Conservation (phyloP, 2,329 filamentous ascomycete species). For the Aspergillus flavus region DNA sequence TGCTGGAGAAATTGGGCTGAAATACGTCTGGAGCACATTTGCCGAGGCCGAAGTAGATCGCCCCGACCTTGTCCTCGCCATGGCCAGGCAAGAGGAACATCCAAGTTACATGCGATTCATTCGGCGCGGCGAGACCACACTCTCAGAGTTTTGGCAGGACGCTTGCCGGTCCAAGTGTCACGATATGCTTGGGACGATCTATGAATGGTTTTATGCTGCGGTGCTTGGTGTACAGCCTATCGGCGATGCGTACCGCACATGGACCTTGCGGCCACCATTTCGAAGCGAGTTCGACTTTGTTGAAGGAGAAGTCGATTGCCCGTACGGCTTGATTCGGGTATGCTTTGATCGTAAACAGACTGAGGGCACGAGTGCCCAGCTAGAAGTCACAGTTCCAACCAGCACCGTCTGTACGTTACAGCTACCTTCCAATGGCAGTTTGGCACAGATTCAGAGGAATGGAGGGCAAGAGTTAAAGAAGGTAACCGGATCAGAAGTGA, state of each 20-base stretch:
- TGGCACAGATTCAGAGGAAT: background rate
- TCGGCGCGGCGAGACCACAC: conserved; percentile 60
- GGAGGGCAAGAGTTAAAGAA: background rate
- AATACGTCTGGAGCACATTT: conserved; percentile 26
- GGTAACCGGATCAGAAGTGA: background rate
- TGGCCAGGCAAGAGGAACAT: conserved; percentile 52
- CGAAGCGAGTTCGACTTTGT: conserved; percentile 42
- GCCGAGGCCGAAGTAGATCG: conserved; percentile 21
- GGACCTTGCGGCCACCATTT: conserved; percentile 43
- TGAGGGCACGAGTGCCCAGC: background rate
- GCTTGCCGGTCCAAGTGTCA: conserved; percentile 73
- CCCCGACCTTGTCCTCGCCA: conserved; percentile 26
- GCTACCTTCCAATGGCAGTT: background rate
- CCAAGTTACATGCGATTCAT: conserved; percentile 54
- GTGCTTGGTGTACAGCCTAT: conserved; percentile 43
- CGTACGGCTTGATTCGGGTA: conserved; percentile 22
- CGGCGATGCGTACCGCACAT: conserved; percentile 45
- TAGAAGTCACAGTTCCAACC: conserved; percentile 1
- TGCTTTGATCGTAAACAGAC: background rate
- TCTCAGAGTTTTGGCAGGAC: conserved; percentile 81
- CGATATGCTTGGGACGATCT: conserved; percentile 53
- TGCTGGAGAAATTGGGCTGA: conserved; percentile 27
- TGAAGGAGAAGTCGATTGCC: conserved; percentile 24
- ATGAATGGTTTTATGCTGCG: conserved; percentile 52
- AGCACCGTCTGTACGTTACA: background rate